A percentile compares a stretch with the other conserved stretches of the same genome.
phyloP scores from a whole-genome alignment of 106 monocot genomes.

The Vanilla planifolia region DNA sequence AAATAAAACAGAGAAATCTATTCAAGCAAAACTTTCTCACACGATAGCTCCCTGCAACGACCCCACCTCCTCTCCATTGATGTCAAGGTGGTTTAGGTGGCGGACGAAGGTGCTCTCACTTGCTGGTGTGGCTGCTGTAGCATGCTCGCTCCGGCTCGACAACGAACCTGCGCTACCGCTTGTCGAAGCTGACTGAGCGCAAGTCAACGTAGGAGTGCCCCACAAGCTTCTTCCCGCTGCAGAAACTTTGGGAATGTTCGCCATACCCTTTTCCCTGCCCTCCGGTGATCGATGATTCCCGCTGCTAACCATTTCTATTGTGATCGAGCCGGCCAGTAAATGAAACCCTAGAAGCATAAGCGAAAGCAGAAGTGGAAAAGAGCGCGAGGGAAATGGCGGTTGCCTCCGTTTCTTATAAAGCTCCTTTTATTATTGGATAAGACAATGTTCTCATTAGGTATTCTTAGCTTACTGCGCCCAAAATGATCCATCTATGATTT shows the following conservation, averaged over 20 bases:
- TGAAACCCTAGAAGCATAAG: background rate
- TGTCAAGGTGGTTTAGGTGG: conserved; percentile 59
- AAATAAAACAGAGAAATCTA: too few relatives aligned
- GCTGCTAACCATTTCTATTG: conserved; percentile 6
- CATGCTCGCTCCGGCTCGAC: conserved; percentile 51
- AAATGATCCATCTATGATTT: too few relatives aligned
- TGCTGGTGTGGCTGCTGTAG: conserved; percentile 41
- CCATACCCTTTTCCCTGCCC: conserved; percentile 8
- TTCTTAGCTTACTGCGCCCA: too few relatives aligned
- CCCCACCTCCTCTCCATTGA: conserved; percentile 57
- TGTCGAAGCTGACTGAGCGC: conserved; percentile 58
- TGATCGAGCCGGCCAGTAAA: background rate
- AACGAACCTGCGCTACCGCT: conserved; percentile 65
- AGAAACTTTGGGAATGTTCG: conserved; percentile 12
- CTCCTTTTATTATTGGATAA: too few relatives aligned
- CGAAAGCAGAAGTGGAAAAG: too few relatives aligned
- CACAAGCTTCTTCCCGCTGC: conserved; percentile 20
- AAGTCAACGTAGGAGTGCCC: conserved; percentile 42
- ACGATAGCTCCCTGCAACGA: conserved; percentile 50
- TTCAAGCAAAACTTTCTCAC: conserved; percentile 11
- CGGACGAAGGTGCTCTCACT: conserved; percentile 62
- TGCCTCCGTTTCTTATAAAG: too few relatives aligned
- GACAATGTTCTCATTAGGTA: too few relatives aligned
- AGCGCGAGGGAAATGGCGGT: background rate
- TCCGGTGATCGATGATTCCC: conserved; percentile 4